These are phyloP conservation scores for Ottelia alismoides DNA, from an alignment of 106 monocot genomes.

Conservation along the genomic window DNA sequence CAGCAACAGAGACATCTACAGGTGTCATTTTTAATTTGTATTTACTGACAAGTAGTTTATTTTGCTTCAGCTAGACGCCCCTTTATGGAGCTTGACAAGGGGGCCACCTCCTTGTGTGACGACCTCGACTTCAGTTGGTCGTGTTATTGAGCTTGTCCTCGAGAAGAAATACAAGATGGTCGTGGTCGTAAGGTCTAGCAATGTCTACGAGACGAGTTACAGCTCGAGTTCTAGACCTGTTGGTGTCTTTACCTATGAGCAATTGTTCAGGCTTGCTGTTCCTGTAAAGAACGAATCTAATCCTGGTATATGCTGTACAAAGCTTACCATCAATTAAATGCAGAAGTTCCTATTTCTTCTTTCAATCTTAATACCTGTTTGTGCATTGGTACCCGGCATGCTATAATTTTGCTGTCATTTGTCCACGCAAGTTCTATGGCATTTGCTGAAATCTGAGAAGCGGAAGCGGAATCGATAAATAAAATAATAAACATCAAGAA, in stretches of 20 bases:
- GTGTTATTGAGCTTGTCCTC: conserved; percentile 57
- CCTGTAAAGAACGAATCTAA: conserved; percentile 1
- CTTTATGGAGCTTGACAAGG: conserved; percentile 37
- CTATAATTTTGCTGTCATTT: no score
- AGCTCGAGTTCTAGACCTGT: conserved; percentile 46
- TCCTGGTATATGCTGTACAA: background rate
- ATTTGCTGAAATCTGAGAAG: no score
- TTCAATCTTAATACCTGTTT: no score
- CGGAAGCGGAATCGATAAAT: no score
- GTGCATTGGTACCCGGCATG: no score
- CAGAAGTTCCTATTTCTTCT: no score
- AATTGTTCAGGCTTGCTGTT: conserved; percentile 21
- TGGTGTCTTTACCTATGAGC: conserved; percentile 41
- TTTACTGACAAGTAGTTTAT: background rate
- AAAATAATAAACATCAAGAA: no score
- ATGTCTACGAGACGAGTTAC: conserved; percentile 37
- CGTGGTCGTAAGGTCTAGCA: conserved; percentile 34
- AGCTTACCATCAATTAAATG: no score
- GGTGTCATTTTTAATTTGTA: no score
- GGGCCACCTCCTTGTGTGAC: conserved; percentile 58
- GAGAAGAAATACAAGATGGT: conserved; percentile 58
- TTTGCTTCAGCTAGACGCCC: conserved; percentile 45
- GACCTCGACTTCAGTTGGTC: conserved; percentile 43
- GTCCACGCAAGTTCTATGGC: no score
- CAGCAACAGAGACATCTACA: no score